A percentile compares a stretch with the other conserved stretches of the same genome.
phyloP scores from a whole-genome alignment of 768 basidiomycete species.

The Psilocybe subaeruginosa region DNA sequence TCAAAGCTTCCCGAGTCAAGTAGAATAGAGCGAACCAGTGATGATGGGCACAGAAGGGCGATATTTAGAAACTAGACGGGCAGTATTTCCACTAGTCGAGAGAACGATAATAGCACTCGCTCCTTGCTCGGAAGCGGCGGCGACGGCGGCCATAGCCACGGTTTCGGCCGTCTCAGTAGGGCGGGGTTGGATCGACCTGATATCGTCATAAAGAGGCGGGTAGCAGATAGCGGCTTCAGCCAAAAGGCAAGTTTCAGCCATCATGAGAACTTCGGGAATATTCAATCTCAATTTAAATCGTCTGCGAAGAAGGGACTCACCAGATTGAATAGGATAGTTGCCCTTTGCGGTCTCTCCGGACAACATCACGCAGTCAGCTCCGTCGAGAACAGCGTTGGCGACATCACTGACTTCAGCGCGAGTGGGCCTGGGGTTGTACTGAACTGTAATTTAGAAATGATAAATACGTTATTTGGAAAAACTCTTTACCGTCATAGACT shows the following conservation, averaged over 20 bases:
- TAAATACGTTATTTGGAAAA: background rate
- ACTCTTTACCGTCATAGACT: constrained; percentile 88
- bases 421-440: constrained; percentile 98
- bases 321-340: constrained; percentile 92
- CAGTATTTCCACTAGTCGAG: constrained; percentile 96
- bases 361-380: constrained; percentile 99
- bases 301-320: constrained; percentile 42
- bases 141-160: constrained; percentile 93
- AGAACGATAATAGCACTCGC: constrained; percentile 95
- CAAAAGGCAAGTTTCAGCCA: constrained; percentile 98
- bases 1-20: background rate
- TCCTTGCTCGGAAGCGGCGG: constrained; percentile 92
- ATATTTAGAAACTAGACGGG: constrained; percentile 96
- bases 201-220: constrained; percentile 90
- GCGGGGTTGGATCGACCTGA: constrained; percentile 75
- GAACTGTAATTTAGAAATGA: constrained; percentile 12
- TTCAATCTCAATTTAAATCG: constrained; percentile 4
- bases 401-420: constrained; percentile 99
- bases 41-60: constrained; percentile 93
- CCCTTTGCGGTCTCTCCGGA: constrained; percentile 99
- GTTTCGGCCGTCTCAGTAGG: constrained; percentile 97
- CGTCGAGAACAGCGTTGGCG: constrained; percentile 98
- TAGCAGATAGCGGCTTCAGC: constrained; percentile 97
- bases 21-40: constrained; percentile 61
- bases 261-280: constrained; percentile 82